Base-by-base conservation (phyloP, 257 asterid genomes). In the Petrea volubilis region DNA sequence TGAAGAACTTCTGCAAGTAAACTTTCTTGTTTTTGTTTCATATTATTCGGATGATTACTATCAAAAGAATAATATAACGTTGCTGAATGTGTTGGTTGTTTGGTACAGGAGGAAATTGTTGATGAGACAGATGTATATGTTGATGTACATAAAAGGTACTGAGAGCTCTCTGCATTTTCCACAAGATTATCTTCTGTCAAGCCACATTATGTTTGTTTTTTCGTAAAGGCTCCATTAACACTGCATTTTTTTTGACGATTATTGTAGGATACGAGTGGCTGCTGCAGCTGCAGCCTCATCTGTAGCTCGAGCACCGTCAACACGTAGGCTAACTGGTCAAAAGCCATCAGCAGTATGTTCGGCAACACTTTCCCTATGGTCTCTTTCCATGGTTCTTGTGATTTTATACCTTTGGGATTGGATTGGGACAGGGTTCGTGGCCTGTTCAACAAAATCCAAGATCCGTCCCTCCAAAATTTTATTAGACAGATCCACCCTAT, bases 221-320 rank as follows among this genome's bases (percentile, higher is more conserved):
- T 24, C n/a, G n/a, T 31, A 38, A 60, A 36, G 27, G 57, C 51
- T 51, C 67, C 40, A 24, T 47, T 31, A 52, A 50, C 44, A 41
- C n/a, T n/a, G 15, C 64, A 9, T 34, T 13, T 74, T 56, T 76
- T 33, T 62, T 38, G 17, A 68, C 63, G 66, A 52, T 38, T 71
- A 46, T 68, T 62, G 81, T 88, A 94, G 99, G 79, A 90, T 95
- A 86, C 91, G 98, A 0, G 99, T 95, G 10, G 97, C 85, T 27
- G 99, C 99, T 7, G 97, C 96, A 4, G 98, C 97, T 4, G 98
- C 93, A 12, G 98, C 96, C 71, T 88, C 99, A 67, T 90, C 90
- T 2, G 89, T 92, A 61, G 98, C 95, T 68, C 91, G 98, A 62
- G 96, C 96, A 70, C 74, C 77, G 18, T 71, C 55, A 41, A 71